A percentile compares a stretch with the other conserved stretches of the same genome.
Evolutionary conservation across 2,329 filamentous ascomycete species (phyloP).

Genomic region (Pseudogymnoascus verrucosus): DNA sequence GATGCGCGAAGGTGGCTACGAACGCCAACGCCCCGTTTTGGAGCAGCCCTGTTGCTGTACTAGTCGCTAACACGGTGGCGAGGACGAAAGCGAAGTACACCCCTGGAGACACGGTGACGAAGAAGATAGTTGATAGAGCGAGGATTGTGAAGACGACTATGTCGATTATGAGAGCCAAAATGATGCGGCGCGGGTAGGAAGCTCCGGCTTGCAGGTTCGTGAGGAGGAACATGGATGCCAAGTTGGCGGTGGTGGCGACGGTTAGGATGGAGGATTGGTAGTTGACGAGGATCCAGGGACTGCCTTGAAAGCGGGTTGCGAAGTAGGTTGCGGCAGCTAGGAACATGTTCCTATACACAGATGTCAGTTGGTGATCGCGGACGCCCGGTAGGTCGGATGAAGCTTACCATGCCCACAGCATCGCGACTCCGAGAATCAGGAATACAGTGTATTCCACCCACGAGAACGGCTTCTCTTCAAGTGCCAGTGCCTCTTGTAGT

Average conservation of each 20-base stretch:
- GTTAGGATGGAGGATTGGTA: slow-evolving; percentile 88
- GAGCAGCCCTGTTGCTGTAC: slow-evolving; percentile 72
- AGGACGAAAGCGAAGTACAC: slow-evolving; percentile 77
- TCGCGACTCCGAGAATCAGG: slow-evolving; percentile 75
- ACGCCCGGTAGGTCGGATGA: slow-evolving; percentile 13
- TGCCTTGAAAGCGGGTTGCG: slow-evolving; percentile 65
- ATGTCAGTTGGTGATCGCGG: neutral
- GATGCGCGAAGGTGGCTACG: slow-evolving; percentile 72
- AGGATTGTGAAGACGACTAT: slow-evolving; percentile 69
- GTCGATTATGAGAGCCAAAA: slow-evolving; percentile 67
- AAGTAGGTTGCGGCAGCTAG: slow-evolving; percentile 93
- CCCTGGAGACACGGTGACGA: slow-evolving; percentile 51
- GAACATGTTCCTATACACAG: slow-evolving; percentile 80
- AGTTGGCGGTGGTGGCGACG: slow-evolving; percentile 76
- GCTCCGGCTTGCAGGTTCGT: slow-evolving; percentile 73
- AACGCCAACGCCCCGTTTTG: slow-evolving; percentile 95
- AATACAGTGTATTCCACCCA: slow-evolving; percentile 84
- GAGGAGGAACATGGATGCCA: slow-evolving; percentile 67
- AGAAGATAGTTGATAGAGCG: slow-evolving; percentile 67
- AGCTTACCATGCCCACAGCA: slow-evolving; percentile 92
- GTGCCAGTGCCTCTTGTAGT: slow-evolving; percentile 15
- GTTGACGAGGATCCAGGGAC: slow-evolving; percentile 64
- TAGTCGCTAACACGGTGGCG: slow-evolving; percentile 69
- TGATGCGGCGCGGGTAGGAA: slow-evolving; percentile 83
- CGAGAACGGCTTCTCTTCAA: slow-evolving; percentile 54